Conservation (phyloP, 495 filamentous ascomycete species). For the Usnea hakonensis region DNA sequence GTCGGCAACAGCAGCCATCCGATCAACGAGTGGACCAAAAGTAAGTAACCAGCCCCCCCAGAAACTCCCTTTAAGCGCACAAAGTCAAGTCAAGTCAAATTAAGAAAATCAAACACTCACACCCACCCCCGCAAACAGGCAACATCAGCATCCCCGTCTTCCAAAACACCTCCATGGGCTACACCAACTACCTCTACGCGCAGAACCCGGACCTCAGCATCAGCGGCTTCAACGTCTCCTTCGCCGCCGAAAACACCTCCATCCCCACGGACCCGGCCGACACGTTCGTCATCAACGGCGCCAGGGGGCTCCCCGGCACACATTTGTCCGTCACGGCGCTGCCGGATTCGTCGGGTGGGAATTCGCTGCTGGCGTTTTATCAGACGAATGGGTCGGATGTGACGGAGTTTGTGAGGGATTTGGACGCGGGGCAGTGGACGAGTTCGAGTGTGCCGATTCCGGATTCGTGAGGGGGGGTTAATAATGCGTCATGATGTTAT, state of each 20-base stretch:
- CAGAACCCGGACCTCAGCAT: slow-evolving; percentile 21
- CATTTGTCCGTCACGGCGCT: slow-evolving; percentile 22
- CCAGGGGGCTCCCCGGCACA: slow-evolving; percentile 18
- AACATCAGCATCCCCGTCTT: slow-evolving; percentile 18
- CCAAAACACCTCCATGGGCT: slow-evolving; percentile 22
- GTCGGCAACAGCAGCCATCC: slow-evolving; percentile 15
- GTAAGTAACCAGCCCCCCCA: slow-evolving; percentile 3
- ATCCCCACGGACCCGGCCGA: slow-evolving; percentile 7
- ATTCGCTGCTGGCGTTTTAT: slow-evolving; percentile 20
- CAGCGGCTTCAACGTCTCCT: slow-evolving; percentile 20
- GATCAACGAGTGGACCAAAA: slow-evolving; percentile 18
- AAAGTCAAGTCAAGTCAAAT: background rate
- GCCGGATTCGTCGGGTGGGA: slow-evolving; percentile 15
- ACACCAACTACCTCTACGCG: slow-evolving; percentile 23
- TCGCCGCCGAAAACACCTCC: slow-evolving; percentile 20
- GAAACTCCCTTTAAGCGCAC: background rate
- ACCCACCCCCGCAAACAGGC: slow-evolving; percentile 1
- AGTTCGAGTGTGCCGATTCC: slow-evolving; percentile 21
- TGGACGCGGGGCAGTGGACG: slow-evolving; percentile 22
- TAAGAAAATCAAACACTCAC: background rate
- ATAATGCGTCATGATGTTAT: background rate
- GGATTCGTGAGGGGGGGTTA: background rate
- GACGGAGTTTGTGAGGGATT: slow-evolving; percentile 22
- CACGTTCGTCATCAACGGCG: slow-evolving; percentile 21
- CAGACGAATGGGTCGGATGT: slow-evolving; percentile 22